phyloP scores from a whole-genome alignment of 805 yeast species.

The Barnettozyma sucrosica region DNA sequence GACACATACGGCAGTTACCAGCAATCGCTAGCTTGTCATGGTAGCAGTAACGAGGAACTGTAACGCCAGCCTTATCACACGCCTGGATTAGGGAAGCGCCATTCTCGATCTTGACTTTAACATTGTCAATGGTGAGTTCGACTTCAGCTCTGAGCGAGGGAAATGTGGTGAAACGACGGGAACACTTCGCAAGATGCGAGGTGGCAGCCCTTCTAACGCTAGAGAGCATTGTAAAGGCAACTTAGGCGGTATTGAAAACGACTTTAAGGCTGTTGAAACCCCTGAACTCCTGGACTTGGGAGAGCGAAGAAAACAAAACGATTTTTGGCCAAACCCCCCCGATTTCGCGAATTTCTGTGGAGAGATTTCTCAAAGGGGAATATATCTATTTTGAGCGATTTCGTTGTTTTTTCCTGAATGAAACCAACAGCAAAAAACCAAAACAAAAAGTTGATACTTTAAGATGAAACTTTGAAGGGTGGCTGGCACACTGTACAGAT shows the following conservation, averaged over 20 bases:
- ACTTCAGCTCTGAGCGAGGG: conserved; percentile 45
- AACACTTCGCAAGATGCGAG: neutral
- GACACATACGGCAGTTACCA: conserved; percentile 91
- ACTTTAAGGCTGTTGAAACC: neutral
- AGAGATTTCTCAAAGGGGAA: neutral
- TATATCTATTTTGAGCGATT: neutral
- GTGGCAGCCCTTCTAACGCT: conserved; percentile 7
- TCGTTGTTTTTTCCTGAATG: neutral
- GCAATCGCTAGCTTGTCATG: conserved; percentile 88
- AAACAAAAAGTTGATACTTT: neutral
- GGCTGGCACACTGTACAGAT: neutral
- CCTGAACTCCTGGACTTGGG: neutral
- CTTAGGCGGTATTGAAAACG: neutral
- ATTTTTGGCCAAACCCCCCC: neutral
- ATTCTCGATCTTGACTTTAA: conserved; percentile 70
- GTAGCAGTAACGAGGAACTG: conserved; percentile 85
- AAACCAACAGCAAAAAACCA: neutral
- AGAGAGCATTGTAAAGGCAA: conserved; percentile 13
- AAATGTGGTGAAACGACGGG: conserved; percentile 30
- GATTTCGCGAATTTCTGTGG: neutral
- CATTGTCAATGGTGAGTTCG: conserved; percentile 56
- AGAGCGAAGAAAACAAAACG: neutral
- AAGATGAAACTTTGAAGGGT: neutral
- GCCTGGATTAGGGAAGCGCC: conserved; percentile 89
- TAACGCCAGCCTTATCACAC: conserved; percentile 84